A percentile compares a stretch with the other conserved stretches of the same genome.
These are phyloP conservation scores for Candida andamanensis DNA, from an alignment of 805 yeast genomes.

Conservation along the genomic window DNA sequence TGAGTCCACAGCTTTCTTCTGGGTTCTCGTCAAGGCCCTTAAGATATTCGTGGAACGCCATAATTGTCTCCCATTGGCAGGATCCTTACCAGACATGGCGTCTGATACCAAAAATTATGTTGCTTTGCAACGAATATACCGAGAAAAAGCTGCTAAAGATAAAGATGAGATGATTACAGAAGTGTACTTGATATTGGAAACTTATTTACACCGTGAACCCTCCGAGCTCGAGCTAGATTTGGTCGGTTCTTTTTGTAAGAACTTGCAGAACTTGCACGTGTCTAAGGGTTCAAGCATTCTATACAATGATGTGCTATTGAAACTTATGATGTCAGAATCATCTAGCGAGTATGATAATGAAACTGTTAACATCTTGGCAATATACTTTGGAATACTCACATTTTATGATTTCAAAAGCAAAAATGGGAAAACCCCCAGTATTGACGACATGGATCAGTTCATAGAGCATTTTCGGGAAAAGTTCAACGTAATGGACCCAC, in stretches of 20 bases:
- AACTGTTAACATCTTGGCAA: constrained; percentile 16
- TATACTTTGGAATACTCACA: constrained; percentile 43
- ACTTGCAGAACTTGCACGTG: constrained; percentile 49
- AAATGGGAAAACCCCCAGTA: constrained; percentile 14
- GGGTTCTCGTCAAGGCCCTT: constrained; percentile 59
- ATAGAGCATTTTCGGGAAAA: constrained; percentile 14
- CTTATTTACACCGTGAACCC: constrained; percentile 7
- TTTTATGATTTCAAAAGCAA: constrained; percentile 17
- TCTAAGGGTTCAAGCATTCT: constrained; percentile 36
- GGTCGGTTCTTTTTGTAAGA: constrained; percentile 54
- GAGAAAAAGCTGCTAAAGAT: constrained; percentile 51
- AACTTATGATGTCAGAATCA: constrained; percentile 2
- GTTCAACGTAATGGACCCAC: constrained; percentile 11
- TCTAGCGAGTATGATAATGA: constrained; percentile 13
- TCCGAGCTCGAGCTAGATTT: constrained; percentile 29
- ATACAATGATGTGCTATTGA: constrained; percentile 3
- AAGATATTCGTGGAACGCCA: constrained; percentile 38
- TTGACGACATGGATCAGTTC: constrained; percentile 17
- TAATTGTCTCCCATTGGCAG: constrained; percentile 60
- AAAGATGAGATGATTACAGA: constrained; percentile 30
- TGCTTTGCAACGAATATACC: constrained; percentile 52
- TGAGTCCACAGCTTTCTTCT: constrained; percentile 39
- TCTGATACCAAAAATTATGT: constrained; percentile 64
- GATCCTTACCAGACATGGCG: constrained; percentile 84
- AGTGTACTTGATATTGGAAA: constrained; percentile 24